phyloP scores from a whole-genome alignment of 352 stramenopile species.

The Globisporangium barbulae region DNA sequence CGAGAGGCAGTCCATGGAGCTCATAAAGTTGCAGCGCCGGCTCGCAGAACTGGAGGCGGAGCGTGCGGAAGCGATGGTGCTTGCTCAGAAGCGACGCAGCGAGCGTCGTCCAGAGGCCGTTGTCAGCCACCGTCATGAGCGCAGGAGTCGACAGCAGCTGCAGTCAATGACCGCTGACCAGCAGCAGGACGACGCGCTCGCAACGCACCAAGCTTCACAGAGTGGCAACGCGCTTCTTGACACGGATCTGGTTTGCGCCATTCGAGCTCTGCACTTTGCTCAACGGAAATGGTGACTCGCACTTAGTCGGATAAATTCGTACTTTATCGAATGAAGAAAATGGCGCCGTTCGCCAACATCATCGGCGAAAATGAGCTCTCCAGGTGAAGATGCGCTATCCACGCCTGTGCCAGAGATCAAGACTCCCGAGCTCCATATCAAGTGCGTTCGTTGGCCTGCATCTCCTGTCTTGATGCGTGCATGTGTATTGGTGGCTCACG shows the following conservation, averaged over 20 bases:
- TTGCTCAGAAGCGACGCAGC: not conserved
- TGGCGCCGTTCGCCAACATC: not conserved
- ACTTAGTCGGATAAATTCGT: not conserved
- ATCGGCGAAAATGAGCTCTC: slow-evolving; percentile 3
- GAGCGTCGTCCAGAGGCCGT: not conserved
- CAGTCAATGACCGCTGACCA: not conserved
- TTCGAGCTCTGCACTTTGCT: slow-evolving; percentile 33
- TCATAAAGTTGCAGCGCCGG: slow-evolving; percentile 9
- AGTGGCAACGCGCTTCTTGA: slow-evolving; percentile 19
- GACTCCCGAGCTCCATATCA: slow-evolving; percentile 50
- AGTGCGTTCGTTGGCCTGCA: slow-evolving; percentile 34
- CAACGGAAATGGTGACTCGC: slow-evolving; percentile 4
- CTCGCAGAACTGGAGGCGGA: slow-evolving; percentile 11
- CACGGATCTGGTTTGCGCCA: slow-evolving; percentile 27
- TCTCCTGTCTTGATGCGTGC: not conserved
- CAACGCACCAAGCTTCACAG: not conserved
- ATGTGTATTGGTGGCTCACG: not conserved
- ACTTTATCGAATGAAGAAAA: slow-evolving; percentile 8
- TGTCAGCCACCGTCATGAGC: not conserved
- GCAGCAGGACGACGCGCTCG: not conserved
- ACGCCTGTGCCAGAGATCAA: slow-evolving; percentile 9
- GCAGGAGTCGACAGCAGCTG: not conserved
- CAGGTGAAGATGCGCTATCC: slow-evolving; percentile 4
- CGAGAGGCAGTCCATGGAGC: slow-evolving; percentile 7
- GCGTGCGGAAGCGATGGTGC: not conserved